These are phyloP conservation scores for Pseudoperonospora humuli DNA, from an alignment of 352 stramenopile species.

Conservation along the genomic window DNA sequence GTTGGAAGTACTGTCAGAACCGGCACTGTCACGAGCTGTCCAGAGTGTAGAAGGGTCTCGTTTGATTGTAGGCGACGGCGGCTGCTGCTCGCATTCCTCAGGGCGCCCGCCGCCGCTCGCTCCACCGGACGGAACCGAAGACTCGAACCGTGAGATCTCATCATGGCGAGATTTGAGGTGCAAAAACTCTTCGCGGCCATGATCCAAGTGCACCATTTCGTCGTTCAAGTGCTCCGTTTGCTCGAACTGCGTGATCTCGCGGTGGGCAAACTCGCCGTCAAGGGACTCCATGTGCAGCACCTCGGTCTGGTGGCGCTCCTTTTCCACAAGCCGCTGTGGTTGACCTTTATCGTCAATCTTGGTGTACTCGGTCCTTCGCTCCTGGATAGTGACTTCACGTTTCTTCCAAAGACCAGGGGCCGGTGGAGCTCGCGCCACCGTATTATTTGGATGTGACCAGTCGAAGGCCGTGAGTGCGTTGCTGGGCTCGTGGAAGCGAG, in stretches of 20 bases:
- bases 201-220: constrained; percentile 74
- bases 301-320: constrained; percentile 78
- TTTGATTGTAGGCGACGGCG: constrained; percentile 72
- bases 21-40: constrained; percentile 2
- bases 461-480: constrained; percentile 40
- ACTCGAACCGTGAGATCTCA: constrained; percentile 80
- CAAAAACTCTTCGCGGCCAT: constrained; percentile 73
- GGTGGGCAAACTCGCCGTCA: constrained; percentile 69
- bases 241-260: no score
- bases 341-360: constrained; percentile 80
- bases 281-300: constrained; percentile 83
- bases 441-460: constrained; percentile 26
- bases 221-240: constrained; percentile 79
- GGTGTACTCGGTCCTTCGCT: constrained; percentile 82
- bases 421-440: constrained; percentile 36
- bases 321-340: constrained; percentile 70
- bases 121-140: constrained; percentile 36
- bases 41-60: constrained; percentile 37
- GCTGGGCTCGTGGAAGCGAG: constrained; percentile 2
- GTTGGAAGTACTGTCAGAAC: not conserved
- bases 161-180: constrained; percentile 78
- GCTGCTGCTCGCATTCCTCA: constrained; percentile 54
- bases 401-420: constrained; percentile 86
- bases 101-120: constrained; percentile 18
- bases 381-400: constrained; percentile 80